Evolutionary conservation across 2,329 filamentous ascomycete species (phyloP).

Genomic region (Boeremia exigua): DNA sequence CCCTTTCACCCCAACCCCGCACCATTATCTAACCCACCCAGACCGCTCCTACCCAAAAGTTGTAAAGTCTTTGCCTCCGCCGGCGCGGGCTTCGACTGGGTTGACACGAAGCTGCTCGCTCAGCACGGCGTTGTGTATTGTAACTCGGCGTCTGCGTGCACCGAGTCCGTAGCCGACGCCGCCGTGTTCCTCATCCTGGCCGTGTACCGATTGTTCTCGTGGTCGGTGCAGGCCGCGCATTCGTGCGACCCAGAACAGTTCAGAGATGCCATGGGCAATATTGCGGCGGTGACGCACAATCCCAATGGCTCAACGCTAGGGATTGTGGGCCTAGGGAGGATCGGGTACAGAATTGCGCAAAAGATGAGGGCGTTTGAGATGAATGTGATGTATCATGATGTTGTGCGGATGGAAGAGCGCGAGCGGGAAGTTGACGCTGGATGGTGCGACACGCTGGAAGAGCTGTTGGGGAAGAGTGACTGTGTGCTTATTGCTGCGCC

Average conservation of each 20-base stretch:
- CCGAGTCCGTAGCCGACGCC: constrained; percentile 76
- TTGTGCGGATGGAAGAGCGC: constrained; percentile 56
- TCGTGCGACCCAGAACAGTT: constrained; percentile 57
- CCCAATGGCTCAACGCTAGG: constrained; percentile 67
- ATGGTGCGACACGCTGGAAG: constrained; percentile 59
- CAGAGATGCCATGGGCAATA: constrained; percentile 64
- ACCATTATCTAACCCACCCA: constrained; percentile 10
- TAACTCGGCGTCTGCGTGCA: constrained; percentile 73
- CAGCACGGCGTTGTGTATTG: constrained; percentile 72
- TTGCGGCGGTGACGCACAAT: constrained; percentile 67
- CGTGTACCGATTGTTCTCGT: constrained; percentile 71
- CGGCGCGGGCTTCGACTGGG: constrained; percentile 69
- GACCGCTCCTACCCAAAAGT: constrained; percentile 54
- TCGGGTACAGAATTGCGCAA: constrained; percentile 58
- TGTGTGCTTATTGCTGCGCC: constrained; percentile 70
- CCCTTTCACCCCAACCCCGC: not conserved
- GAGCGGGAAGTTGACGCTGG: constrained; percentile 59
- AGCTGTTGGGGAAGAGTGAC: constrained; percentile 61
- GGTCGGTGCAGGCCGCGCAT: constrained; percentile 65
- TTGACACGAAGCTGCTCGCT: constrained; percentile 65
- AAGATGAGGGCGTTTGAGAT: constrained; percentile 70
- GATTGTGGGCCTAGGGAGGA: constrained; percentile 72
- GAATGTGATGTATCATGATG: constrained; percentile 69
- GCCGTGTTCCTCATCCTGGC: constrained; percentile 72
- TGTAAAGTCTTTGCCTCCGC: constrained; percentile 65